These are phyloP conservation scores for Thielaviopsis populi DNA, from an alignment of 2,329 filamentous ascomycete species.

Conservation along the genomic window DNA sequence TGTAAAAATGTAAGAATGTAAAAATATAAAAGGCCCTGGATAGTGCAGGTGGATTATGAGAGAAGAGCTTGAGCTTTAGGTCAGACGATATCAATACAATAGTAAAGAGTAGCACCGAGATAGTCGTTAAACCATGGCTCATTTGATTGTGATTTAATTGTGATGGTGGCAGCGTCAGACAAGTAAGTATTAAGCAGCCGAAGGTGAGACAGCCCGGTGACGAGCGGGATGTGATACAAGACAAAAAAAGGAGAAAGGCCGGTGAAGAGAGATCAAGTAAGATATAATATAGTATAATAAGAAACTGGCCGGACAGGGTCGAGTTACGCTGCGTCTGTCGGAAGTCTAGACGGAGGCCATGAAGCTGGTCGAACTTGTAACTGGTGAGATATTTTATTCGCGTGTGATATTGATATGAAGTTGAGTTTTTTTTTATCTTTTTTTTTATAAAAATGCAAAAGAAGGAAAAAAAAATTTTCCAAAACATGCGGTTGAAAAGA, in stretches of 20 bases:
- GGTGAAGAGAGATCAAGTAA: background rate
- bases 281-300: background rate
- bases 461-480: background rate
- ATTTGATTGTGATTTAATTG: background rate
- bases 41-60: background rate
- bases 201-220: background rate
- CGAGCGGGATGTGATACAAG: background rate
- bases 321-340: background rate
- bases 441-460: too few relatives aligned
- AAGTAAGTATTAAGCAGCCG: background rate
- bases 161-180: background rate
- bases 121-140: background rate
- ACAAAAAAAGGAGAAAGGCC: background rate
- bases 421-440: background rate
- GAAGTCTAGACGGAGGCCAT: background rate
- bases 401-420: background rate
- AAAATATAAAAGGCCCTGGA: background rate
- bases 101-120: background rate
- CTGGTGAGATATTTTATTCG: constrained; percentile 5
- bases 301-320: background rate
- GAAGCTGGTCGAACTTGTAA: background rate
- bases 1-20: background rate
- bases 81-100: background rate
- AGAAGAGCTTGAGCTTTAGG: constrained; percentile 4
- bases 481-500: background rate